Evolutionary conservation across 352 stramenopile species (phyloP), one percentile per base, ranked within the genome.

Genomic region (Phytophthora hibernalis): DNA sequence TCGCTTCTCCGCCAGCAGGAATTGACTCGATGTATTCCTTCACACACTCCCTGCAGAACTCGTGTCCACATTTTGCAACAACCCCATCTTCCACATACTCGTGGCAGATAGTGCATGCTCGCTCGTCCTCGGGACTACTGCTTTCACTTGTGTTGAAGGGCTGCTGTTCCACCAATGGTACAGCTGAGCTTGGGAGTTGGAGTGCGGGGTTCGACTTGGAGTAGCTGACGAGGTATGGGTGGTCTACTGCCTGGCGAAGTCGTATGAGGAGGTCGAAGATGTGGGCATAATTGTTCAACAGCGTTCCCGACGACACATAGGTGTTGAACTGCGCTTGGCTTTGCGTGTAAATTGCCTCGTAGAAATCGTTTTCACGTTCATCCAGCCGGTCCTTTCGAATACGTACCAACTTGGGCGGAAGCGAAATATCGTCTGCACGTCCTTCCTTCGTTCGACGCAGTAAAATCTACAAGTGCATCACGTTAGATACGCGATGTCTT

Each of bases 231-330:
- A 99, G 82, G 74, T 99, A 99, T 11, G 98, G 98, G 71, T 99
- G 98, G 72, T 99, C 97, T 3, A 99, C 96, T 12, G 96, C 95
- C 79, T 99, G 97, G 3, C 98, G 92, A 64, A 99, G 92, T 3
- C 97, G 93, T 38, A 99, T 99, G 2, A 99, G 80, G 16, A 99
- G 87, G 64, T 97, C 97, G 79, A 99, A 98, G 64, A 99, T 94
- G 89, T 99, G 97, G 11, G 97, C 97, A 70, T 99, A 99, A 74
- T 99, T 99, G 87, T 99, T 99, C n/a, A 99, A 77, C 20, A 99
- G 72, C 52, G 97, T 99, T 13, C 98, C 98, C 16, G 87, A 91
- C 33, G 94, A 91, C 21, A 99, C 96, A 70, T 99, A 99, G 10
- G 98, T 98, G 82, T 99, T 96, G 75, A 99, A 99, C 62, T 98